A percentile compares a stretch with the other conserved stretches of the same genome.
phyloP scores from a whole-genome alignment of 1,284 basidiomycete genomes.

The Golubevia sp. region DNA sequence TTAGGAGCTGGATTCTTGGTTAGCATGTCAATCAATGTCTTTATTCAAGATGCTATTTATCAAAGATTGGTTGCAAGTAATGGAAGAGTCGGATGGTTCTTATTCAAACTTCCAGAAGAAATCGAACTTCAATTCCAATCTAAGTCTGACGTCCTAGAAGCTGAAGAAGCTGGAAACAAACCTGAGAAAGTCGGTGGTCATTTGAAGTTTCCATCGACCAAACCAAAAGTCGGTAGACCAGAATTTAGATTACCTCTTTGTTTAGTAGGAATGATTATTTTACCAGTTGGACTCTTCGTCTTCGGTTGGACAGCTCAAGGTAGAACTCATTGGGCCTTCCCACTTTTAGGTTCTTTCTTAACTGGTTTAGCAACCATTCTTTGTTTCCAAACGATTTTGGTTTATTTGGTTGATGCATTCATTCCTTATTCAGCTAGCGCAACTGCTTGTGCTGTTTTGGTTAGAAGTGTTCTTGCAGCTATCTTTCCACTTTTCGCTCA shows the following conservation, averaged over 20 bases:
- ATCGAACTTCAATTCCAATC: constrained; percentile 7
- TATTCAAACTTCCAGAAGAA: constrained; percentile 16
- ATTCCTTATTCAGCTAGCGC: constrained; percentile 65
- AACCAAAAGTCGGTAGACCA: constrained; percentile 25
- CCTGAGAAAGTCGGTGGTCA: not conserved
- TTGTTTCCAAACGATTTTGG: constrained; percentile 63
- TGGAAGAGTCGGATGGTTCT: constrained; percentile 24
- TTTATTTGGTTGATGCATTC: constrained; percentile 64
- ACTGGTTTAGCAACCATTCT: constrained; percentile 57
- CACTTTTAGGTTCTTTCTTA: constrained; percentile 35
- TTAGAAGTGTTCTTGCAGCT: constrained; percentile 62
- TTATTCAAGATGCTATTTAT: constrained; percentile 64
- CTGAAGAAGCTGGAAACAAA: not conserved
- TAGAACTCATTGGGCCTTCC: constrained; percentile 32
- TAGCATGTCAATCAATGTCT: constrained; percentile 60
- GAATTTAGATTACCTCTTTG: constrained; percentile 61
- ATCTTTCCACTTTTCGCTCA: constrained; percentile 63
- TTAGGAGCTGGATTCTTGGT: constrained; percentile 63
- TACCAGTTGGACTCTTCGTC: constrained; percentile 63
- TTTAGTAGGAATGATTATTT: constrained; percentile 64
- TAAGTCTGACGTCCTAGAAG: constrained; percentile 2
- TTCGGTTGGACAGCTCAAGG: constrained; percentile 49
- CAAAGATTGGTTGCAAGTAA: constrained; percentile 27
- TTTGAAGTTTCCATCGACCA: not conserved
- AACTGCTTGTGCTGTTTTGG: constrained; percentile 59